A percentile compares a stretch with the other conserved stretches of the same genome.
phyloP scores from a whole-genome alignment of 202 grass and related monocot species.

The Panicum hallii region DNA sequence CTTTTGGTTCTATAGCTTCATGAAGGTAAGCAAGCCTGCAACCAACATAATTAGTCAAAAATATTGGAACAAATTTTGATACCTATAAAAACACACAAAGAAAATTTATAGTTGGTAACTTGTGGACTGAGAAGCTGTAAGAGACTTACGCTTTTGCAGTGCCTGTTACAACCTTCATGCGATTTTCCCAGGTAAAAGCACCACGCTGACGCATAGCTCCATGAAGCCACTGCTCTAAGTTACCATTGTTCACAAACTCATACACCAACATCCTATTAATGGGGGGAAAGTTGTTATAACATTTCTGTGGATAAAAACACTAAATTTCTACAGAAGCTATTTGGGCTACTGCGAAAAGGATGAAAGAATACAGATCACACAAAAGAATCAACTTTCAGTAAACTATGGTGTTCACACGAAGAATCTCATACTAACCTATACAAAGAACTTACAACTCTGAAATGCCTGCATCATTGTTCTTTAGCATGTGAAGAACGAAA shows the following conservation, averaged over 20 bases:
- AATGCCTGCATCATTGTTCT: not conserved
- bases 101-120: not conserved
- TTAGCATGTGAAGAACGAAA: not conserved
- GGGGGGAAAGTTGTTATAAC: not conserved
- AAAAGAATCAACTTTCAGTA: not conserved
- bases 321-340: slow-evolving; percentile 18
- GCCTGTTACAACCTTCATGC: slow-evolving; percentile 85
- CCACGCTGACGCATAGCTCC: slow-evolving; percentile 74
- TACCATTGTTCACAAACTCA: slow-evolving; percentile 82
- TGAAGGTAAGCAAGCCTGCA: slow-evolving; percentile 83
- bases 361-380: not conserved
- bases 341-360: not conserved
- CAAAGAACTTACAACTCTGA: not conserved
- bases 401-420: not conserved
- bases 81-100: not conserved
- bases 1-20: slow-evolving; percentile 89
- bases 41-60: slow-evolving; percentile 20
- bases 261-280: slow-evolving; percentile 41
- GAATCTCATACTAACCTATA: not conserved
- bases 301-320: not conserved
- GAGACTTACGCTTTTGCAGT: slow-evolving; percentile 95
- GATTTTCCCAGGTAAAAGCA: slow-evolving; percentile 86
- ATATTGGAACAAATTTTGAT: slow-evolving; percentile 17
- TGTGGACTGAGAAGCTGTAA: slow-evolving; percentile 28
- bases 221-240: slow-evolving; percentile 97